Base-by-base conservation (phyloP, 139 green algal species). In the Micractinium sp. region DNA sequence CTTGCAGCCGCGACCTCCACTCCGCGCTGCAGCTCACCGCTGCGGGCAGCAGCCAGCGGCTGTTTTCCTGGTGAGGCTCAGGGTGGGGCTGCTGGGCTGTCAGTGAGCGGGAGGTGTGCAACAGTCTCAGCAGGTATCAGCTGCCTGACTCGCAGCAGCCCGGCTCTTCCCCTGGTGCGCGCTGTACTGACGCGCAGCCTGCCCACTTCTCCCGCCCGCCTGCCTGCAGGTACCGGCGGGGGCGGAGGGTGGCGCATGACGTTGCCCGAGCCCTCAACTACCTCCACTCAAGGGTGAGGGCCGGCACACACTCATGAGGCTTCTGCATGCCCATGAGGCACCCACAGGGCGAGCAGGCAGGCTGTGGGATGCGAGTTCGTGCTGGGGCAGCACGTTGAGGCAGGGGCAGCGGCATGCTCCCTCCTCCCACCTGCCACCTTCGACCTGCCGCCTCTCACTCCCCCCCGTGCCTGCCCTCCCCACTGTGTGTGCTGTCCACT, bases 201-300 rank as follows among this genome's bases (percentile, higher is more conserved):
- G 47, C 47, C 47, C 47, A 56, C 14, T 2, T 23, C 27, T 76
- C 27, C 12, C 25, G 25, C 27, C 12, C 25, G 25, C 69, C 36
- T 35, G 69, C 69, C 69, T 7, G 63, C 63, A 76, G 69, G 79
- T 69, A 69, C 79, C 25, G 47, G 13, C 79, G 79, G 12, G 79
- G 79, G 25, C 47, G 79, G 27, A 53, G 79, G 1, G 41, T 71
- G 25, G 79, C 79, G 3, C 60, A 47, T 3, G 79, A 85, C 35
- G 29, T 85, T 39, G 79, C 79, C 79, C 60, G 60, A 15, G 79
- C 47, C 79, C 79, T 85, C 41, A 85, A 85, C 79, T 85, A 47
- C 79, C 79, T 85, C 15, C 79, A 85, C 79, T 85, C 79, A 3
- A 31, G 69, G 79, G 79, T 66, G 15, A 25, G n/a, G n/a, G 25